Conservation (phyloP, 768 basidiomycete species). For the Rhodotorula kratochvilovae region DNA sequence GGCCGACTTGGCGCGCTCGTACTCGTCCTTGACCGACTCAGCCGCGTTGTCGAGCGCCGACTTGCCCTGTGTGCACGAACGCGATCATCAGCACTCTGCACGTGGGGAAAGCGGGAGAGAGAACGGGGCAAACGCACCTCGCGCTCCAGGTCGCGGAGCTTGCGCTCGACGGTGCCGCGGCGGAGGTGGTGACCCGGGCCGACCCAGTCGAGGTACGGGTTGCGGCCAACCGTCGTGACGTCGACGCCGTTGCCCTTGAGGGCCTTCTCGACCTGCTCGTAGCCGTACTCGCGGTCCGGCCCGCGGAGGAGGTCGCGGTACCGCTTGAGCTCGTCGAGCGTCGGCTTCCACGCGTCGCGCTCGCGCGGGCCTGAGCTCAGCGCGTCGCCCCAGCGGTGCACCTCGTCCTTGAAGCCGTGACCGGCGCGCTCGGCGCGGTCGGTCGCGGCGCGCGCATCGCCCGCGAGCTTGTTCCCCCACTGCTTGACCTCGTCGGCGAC, state of each 20-base stretch:
- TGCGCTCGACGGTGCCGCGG: neutral
- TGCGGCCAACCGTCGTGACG: neutral
- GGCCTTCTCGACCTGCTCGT: conserved; percentile 19
- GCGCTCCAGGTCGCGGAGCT: conserved; percentile 16
- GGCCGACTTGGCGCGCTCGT: conserved; percentile 5
- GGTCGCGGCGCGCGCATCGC: neutral
- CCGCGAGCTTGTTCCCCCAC: conserved; percentile 1
- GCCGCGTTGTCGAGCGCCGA: conserved; percentile 13
- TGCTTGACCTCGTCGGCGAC: neutral
- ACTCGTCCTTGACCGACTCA: conserved; percentile 4
- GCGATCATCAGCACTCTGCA: neutral
- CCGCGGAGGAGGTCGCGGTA: conserved; percentile 6
- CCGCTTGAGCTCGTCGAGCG: conserved; percentile 12
- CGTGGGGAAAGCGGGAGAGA: too few species aligned
- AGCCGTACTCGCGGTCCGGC: conserved; percentile 2
- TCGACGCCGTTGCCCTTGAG: conserved; percentile 4
- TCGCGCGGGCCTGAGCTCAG: conserved; percentile 3
- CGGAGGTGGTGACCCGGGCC: conserved; percentile 11
- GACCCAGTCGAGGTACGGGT: conserved; percentile 29
- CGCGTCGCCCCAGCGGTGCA: conserved; percentile 11
- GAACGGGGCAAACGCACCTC: conserved; percentile 28
- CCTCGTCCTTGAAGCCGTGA: neutral
- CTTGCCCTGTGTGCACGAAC: neutral
- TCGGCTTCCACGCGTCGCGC: conserved; percentile 11
- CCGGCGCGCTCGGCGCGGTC: neutral